Evolutionary conservation across 2,329 filamentous ascomycete species (phyloP).

Genomic region (Penicillium fuscoglaucum): DNA sequence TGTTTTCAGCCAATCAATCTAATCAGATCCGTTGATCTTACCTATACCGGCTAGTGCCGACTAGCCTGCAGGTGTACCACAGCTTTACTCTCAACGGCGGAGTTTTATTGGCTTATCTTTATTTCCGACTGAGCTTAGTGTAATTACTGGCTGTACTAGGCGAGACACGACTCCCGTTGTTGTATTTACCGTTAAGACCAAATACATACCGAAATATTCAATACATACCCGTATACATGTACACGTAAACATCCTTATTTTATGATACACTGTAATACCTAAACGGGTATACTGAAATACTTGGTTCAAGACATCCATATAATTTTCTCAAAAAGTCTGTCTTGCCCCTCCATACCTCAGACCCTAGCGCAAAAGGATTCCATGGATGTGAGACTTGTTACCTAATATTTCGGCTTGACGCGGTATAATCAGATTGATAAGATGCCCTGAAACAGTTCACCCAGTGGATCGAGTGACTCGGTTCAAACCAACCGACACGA

Average conservation of each 20-base stretch:
- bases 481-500: neutral
- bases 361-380: neutral
- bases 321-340: neutral
- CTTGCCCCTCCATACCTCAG: too few relatives aligned
- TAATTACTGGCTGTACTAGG: neutral
- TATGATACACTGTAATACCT: neutral
- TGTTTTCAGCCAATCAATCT: constrained; percentile 22
- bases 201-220: neutral
- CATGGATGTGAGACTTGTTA: constrained; percentile 4
- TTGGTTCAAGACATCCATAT: neutral
- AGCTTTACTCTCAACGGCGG: neutral
- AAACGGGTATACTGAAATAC: neutral
- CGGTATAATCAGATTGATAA: constrained; percentile 15
- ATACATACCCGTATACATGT: neutral
- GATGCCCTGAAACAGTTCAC: constrained; percentile 3
- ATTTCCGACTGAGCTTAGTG: neutral
- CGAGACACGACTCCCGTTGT: neutral
- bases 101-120: neutral
- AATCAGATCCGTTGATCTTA: constrained; percentile 25
- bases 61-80: neutral
- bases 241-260: neutral
- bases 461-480: constrained; percentile 1
- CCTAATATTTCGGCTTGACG: constrained; percentile 8
- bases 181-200: neutral
- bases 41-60: constrained; percentile 1